A percentile compares a stretch with the other conserved stretches of the same genome.
Evolutionary conservation across 495 filamentous ascomycete species (phyloP).

Genomic region (Aspergillus diversus): DNA sequence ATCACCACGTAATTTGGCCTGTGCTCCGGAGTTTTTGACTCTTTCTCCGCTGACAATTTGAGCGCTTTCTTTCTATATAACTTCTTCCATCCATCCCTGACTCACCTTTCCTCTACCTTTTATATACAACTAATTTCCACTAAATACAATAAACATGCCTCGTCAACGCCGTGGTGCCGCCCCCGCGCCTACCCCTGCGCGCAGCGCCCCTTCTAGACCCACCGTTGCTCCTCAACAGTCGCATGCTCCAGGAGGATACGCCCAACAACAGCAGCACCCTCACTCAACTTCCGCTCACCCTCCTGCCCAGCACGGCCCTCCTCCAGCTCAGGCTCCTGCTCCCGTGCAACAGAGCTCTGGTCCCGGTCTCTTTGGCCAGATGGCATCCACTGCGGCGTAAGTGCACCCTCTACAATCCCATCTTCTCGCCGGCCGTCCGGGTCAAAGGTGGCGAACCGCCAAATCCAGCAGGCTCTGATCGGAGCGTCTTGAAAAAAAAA

Average conservation of each 20-base stretch:
- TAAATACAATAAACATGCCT: conserved; percentile 62
- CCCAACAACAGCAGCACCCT: conserved; percentile 45
- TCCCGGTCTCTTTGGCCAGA: conserved; percentile 80
- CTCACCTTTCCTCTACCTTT: conserved; percentile 17
- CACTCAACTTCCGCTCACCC: conserved; percentile 69
- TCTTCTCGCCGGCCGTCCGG: not conserved
- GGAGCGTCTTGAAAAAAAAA: conserved; percentile 8
- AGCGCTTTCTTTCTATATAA: conserved; percentile 31
- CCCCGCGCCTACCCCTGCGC: conserved; percentile 55
- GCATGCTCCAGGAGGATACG: conserved; percentile 47
- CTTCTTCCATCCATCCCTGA: conserved; percentile 16
- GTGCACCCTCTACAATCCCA: conserved; percentile 29
- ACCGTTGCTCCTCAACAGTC: conserved; percentile 64
- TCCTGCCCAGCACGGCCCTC: conserved; percentile 48
- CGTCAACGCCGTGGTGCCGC: conserved; percentile 72
- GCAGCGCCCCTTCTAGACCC: conserved; percentile 68
- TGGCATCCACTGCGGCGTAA: conserved; percentile 86
- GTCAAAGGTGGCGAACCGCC: not conserved
- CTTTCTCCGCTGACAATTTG: conserved; percentile 25
- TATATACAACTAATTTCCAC: conserved; percentile 5
- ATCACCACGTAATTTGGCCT: conserved; percentile 14
- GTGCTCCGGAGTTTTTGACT: conserved; percentile 32
- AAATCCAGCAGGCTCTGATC: conserved; percentile 4
- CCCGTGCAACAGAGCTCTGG: conserved; percentile 59
- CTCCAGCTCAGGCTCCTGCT: conserved; percentile 42